These are phyloP conservation scores for Calonectria pteridis DNA, from an alignment of 2,329 filamentous ascomycete genomes.

Conservation along the genomic window DNA sequence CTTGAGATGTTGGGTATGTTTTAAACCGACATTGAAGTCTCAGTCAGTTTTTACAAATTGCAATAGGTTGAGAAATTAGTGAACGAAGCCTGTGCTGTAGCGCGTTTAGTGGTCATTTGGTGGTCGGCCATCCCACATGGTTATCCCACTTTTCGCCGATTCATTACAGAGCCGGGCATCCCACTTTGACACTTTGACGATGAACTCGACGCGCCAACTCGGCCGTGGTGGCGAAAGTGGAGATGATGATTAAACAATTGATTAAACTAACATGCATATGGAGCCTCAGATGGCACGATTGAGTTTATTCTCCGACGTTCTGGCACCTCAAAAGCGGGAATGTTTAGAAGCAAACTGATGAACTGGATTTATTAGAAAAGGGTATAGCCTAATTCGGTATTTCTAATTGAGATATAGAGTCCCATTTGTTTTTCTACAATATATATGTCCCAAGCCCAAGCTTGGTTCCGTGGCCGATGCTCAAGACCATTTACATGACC, in stretches of 20 bases:
- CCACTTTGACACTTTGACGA: background rate
- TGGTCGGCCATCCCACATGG: background rate
- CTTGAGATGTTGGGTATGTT: background rate
- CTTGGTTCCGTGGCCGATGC: background rate
- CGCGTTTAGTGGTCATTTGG: background rate
- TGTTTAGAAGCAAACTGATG: background rate
- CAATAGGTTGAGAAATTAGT: background rate
- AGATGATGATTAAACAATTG: background rate
- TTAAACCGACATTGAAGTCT: background rate
- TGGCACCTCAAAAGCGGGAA: background rate
- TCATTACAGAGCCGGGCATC: background rate
- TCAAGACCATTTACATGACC: constrained; percentile 47
- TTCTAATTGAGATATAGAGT: background rate
- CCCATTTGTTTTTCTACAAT: background rate
- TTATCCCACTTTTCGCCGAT: constrained; percentile 12
- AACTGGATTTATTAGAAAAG: constrained; percentile 1
- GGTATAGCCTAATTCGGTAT: constrained; percentile 10
- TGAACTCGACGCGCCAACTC: background rate
- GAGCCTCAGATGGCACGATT: background rate
- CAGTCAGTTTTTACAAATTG: background rate
- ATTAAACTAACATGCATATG: background rate
- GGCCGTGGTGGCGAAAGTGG: background rate
- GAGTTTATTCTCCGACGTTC: background rate
- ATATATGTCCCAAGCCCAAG: background rate
- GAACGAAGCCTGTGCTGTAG: background rate